Evolutionary conservation across 768 basidiomycete species (phyloP).

Genomic region (Leccinum subgranulosum): DNA sequence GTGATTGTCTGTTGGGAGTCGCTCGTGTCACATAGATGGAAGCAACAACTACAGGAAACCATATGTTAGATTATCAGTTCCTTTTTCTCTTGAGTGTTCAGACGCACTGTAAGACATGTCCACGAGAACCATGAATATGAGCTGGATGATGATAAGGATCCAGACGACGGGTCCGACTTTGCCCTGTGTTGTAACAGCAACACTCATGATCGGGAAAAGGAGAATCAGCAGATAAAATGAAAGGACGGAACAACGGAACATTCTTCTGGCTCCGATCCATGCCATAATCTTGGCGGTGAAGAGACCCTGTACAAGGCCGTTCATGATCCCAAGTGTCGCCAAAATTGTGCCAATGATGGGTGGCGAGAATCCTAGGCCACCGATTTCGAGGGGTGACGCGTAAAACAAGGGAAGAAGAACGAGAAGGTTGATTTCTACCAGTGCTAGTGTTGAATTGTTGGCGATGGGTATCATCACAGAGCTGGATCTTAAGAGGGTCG

Average conservation of each 20-base stretch:
- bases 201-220: slow-evolving; percentile 46
- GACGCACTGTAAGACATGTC: slow-evolving; percentile 43
- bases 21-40: slow-evolving; percentile 53
- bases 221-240: slow-evolving; percentile 38
- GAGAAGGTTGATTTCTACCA: slow-evolving; percentile 39
- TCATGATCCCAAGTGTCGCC: slow-evolving; percentile 35
- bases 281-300: slow-evolving; percentile 41
- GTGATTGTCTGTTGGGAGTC: slow-evolving; percentile 47
- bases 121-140: slow-evolving; percentile 29
- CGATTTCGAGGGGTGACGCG: slow-evolving; percentile 39
- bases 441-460: slow-evolving; percentile 41
- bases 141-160: slow-evolving; percentile 31
- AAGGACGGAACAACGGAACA: slow-evolving; percentile 39
- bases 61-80: slow-evolving; percentile 1
- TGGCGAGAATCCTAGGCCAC: slow-evolving; percentile 42
- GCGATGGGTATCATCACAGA: slow-evolving; percentile 39
- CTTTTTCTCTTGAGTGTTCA: background rate
- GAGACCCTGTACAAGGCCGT: slow-evolving; percentile 39
- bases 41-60: slow-evolving; percentile 37
- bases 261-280: slow-evolving; percentile 37
- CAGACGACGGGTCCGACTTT: slow-evolving; percentile 37
- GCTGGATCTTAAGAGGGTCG: slow-evolving; percentile 23
- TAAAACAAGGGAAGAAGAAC: slow-evolving; percentile 46
- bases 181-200: slow-evolving; percentile 30
- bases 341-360: slow-evolving; percentile 39